Conservation (phyloP, 73 alveolate genomes). For the Durusdinium trenchii region DNA sequence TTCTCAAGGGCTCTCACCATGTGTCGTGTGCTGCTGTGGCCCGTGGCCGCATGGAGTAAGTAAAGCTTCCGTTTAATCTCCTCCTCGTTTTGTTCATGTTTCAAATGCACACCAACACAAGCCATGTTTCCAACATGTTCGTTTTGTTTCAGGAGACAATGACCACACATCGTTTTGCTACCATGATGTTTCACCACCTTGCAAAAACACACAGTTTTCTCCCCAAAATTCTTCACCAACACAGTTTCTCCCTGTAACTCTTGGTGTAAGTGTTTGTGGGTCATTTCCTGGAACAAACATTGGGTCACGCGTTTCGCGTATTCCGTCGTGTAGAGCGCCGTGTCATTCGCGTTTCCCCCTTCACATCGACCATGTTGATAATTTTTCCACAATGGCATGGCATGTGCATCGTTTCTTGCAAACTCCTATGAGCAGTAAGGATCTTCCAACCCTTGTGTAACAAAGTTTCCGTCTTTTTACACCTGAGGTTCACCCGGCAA, state of each 20-base stretch:
- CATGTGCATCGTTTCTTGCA: neutral
- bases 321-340: neutral
- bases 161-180: neutral
- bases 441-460: slow-evolving; percentile 1
- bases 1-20: neutral
- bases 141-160: neutral
- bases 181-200: neutral
- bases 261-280: neutral
- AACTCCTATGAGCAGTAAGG: neutral
- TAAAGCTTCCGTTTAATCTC: neutral
- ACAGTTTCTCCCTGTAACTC: neutral
- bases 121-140: neutral
- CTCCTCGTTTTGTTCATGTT: neutral
- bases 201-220: neutral
- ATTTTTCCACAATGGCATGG: neutral
- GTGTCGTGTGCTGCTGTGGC: neutral
- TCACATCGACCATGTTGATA: neutral
- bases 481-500: neutral
- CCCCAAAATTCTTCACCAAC: neutral
- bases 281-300: neutral
- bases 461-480: neutral
- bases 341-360: neutral
- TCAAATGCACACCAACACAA: neutral
- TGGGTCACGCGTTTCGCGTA: neutral
- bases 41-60: neutral